Percentiles rank a stretch among this genome's conserved stretches.
These are phyloP conservation scores for Fraxinus floribunda DNA, from an alignment of 305 asterid genomes.

Conservation along the genomic window DNA sequence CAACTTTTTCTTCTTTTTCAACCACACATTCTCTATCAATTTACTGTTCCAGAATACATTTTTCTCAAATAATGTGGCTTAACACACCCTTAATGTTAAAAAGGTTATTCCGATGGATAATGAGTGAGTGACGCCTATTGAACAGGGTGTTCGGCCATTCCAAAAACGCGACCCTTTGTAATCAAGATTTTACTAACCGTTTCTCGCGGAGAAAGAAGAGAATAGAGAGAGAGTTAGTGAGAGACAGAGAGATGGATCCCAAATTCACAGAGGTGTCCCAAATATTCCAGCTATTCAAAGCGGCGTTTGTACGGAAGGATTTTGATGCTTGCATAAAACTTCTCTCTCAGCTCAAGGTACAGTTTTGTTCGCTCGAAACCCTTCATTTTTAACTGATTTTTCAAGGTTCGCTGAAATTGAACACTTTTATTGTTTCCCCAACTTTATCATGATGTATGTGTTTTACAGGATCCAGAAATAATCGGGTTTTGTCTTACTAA, in stretches of 20 bases:
- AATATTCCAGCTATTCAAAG: slow-evolving; percentile 66
- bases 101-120: too few relatives aligned
- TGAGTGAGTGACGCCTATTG: too few relatives aligned
- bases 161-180: too few relatives aligned
- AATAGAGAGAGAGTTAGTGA: slow-evolving; percentile 10
- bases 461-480: background rate
- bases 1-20: too few relatives aligned
- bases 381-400: background rate
- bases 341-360: slow-evolving; percentile 87
- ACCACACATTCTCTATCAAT: too few relatives aligned
- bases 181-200: background rate
- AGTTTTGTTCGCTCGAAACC: background rate
- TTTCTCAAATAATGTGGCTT: too few relatives aligned
- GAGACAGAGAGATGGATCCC: slow-evolving; percentile 58
- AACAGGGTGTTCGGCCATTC: too few relatives aligned
- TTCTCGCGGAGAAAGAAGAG: background rate
- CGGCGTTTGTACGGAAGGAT: slow-evolving; percentile 67
- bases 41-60: too few relatives aligned
- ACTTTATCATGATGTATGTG: background rate
- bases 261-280: slow-evolving; percentile 61
- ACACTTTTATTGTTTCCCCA: background rate
- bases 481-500: background rate
- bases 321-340: slow-evolving; percentile 59
- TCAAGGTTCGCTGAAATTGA: background rate
- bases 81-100: too few relatives aligned